These are phyloP conservation scores for Globomyces pollinis-pini DNA, from an alignment of 192 early-diverging fungal genomes.

Conservation along the genomic window DNA sequence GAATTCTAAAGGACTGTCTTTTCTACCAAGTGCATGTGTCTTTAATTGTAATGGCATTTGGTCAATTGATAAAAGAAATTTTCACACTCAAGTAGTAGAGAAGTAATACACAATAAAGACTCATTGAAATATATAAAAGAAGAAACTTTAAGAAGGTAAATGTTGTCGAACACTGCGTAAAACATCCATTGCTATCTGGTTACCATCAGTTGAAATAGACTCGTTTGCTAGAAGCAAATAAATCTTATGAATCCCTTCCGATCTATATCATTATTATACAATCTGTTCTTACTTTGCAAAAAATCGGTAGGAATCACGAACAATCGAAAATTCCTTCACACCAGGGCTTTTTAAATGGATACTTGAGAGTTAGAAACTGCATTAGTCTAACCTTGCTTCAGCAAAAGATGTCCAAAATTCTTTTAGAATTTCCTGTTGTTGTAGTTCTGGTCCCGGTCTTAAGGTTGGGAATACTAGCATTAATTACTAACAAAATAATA, in stretches of 20 bases:
- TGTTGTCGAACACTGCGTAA: too few relatives aligned
- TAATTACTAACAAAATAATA: too few relatives aligned
- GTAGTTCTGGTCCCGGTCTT: slow-evolving; percentile 51
- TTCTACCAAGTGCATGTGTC: too few relatives aligned
- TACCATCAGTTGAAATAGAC: not conserved
- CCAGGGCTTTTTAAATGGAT: slow-evolving; percentile 33
- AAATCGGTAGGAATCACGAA: slow-evolving; percentile 40
- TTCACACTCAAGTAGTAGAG: too few relatives aligned
- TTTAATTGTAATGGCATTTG: too few relatives aligned
- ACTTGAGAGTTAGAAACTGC: slow-evolving; percentile 11
- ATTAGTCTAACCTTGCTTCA: slow-evolving; percentile 48
- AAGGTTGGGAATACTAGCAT: slow-evolving; percentile 56
- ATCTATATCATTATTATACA: slow-evolving; percentile 27
- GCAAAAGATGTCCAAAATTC: slow-evolving; percentile 50
- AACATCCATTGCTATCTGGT: not conserved
- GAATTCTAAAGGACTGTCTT: too few relatives aligned
- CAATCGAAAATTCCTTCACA: slow-evolving; percentile 42
- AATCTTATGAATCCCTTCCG: slow-evolving; percentile 46
- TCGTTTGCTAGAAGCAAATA: slow-evolving; percentile 28
- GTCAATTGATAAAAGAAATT: too few relatives aligned
- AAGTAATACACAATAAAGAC: too few relatives aligned
- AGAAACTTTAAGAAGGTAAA: too few relatives aligned
- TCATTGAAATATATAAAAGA: too few relatives aligned
- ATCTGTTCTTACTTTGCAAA: slow-evolving; percentile 31
- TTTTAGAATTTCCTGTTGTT: slow-evolving; percentile 46